Conservation (phyloP, 441 rosid genomes). For the Erodium moschatum region DNA sequence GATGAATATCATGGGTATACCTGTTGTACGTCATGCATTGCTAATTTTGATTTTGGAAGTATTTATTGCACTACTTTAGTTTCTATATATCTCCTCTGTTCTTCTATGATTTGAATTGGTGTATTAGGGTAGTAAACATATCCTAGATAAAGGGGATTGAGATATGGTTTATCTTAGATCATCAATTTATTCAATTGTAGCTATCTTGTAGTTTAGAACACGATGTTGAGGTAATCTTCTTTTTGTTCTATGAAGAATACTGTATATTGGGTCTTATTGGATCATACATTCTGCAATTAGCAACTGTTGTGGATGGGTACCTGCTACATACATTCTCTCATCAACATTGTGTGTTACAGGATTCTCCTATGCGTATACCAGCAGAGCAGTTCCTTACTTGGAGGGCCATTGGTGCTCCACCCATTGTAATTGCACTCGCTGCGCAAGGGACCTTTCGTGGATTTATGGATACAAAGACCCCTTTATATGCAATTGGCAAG, state of each 20-base stretch:
- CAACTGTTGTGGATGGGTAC: no score
- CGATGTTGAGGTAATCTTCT: background rate
- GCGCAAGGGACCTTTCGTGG: constrained; percentile 95
- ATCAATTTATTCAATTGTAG: background rate
- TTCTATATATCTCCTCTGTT: background rate
- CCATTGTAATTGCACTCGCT: constrained; percentile 87
- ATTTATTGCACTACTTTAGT: background rate
- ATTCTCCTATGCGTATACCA: constrained; percentile 77
- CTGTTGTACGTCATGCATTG: constrained; percentile 54
- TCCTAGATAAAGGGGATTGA: background rate
- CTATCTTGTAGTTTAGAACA: background rate
- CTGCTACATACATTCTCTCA: background rate
- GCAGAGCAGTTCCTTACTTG: constrained; percentile 68
- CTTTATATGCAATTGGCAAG: constrained; percentile 88
- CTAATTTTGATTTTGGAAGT: constrained; percentile 17
- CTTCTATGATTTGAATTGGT: background rate
- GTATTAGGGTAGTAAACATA: background rate
- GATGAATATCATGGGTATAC: constrained; percentile 87
- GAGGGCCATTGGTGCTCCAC: constrained; percentile 88
- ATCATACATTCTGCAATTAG: no score
- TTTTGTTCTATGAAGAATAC: no score
- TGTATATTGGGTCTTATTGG: no score
- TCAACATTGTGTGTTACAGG: constrained; percentile 34
- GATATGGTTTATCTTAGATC: background rate
- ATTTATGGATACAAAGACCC: constrained; percentile 84